Conservation (phyloP, 495 filamentous ascomycete species). For the Aspergillus diversus region DNA sequence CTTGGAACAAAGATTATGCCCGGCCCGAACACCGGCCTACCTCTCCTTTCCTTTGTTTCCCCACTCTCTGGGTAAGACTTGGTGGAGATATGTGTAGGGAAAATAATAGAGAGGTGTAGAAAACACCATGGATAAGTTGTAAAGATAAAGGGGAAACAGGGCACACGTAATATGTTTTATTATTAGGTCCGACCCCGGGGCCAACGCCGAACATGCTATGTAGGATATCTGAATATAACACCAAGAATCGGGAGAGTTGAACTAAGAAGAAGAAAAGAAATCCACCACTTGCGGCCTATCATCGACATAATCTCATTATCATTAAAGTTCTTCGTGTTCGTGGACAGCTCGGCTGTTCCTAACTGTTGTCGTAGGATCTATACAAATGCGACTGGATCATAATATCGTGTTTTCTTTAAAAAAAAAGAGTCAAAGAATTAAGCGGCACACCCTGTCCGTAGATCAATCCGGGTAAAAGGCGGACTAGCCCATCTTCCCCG, state of each 20-base stretch:
- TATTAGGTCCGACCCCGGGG: too few relatives aligned
- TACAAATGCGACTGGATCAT: constrained; percentile 1
- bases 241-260: background rate
- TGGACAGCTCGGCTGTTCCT: background rate
- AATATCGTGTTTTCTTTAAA: constrained; percentile 2
- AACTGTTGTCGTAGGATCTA: constrained; percentile 6
- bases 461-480: background rate
- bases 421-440: constrained; percentile 1
- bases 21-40: too few relatives aligned
- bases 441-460: background rate
- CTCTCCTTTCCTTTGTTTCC: too few relatives aligned
- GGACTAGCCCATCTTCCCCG: constrained; percentile 35
- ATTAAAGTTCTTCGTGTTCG: constrained; percentile 9
- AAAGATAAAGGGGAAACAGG: background rate
- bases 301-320: constrained; percentile 26
- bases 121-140: background rate
- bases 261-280: constrained; percentile 6
- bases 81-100: too few relatives aligned
- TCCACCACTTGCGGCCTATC: background rate
- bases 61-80: too few relatives aligned
- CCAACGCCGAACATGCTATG: constrained; percentile 8
- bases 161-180: background rate
- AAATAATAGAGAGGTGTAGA: background rate
- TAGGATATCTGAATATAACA: constrained; percentile 2
- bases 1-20: too few relatives aligned